phyloP scores from a whole-genome alignment of 768 basidiomycete species.

The Lactarius pseudohatsudake region DNA sequence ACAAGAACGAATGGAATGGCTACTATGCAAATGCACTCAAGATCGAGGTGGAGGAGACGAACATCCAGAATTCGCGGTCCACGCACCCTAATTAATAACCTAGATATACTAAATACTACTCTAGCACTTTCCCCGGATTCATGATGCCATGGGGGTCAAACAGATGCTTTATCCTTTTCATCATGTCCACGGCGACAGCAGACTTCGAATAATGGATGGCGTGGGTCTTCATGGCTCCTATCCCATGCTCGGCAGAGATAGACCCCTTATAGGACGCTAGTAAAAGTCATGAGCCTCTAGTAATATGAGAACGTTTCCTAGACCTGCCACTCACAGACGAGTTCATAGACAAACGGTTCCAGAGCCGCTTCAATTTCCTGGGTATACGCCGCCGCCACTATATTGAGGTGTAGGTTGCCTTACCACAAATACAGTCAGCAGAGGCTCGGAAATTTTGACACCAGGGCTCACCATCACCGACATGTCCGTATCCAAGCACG shows the following conservation, averaged over 20 bases:
- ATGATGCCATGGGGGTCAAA: constrained; percentile 93
- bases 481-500: constrained; percentile 93
- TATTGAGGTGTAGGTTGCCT: constrained; percentile 95
- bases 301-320: neutral
- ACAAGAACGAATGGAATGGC: too few species aligned
- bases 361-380: constrained; percentile 82
- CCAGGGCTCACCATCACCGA: constrained; percentile 76
- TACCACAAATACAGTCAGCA: constrained; percentile 13
- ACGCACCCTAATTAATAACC: neutral
- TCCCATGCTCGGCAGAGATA: constrained; percentile 95
- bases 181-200: constrained; percentile 74
- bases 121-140: constrained; percentile 85
- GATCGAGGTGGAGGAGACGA: too few species aligned
- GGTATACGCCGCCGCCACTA: constrained; percentile 79
- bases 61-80: neutral
- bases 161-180: constrained; percentile 85
- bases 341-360: constrained; percentile 94
- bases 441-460: constrained; percentile 32
- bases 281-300: constrained; percentile 18
- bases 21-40: too few species aligned
- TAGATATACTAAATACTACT: constrained; percentile 19
- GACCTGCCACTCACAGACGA: constrained; percentile 61
- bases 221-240: constrained; percentile 93
- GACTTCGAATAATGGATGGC: constrained; percentile 88
- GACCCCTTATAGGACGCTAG: constrained; percentile 80